These are phyloP conservation scores for Lachancea sp. DNA, from an alignment of 805 yeast species.

Conservation along the genomic window DNA sequence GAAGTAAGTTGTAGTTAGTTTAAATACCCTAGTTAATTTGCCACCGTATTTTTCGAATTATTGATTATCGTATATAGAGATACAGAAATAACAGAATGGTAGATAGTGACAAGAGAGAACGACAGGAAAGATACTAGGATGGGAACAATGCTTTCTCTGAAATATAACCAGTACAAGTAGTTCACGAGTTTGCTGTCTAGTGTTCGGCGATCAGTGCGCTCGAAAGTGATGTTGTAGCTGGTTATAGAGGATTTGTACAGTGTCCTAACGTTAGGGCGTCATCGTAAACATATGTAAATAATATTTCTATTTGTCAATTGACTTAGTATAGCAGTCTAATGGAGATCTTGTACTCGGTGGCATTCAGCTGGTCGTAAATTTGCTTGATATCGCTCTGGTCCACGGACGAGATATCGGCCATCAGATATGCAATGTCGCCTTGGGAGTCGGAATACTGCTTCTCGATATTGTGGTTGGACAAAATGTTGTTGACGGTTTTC, in stretches of 20 bases:
- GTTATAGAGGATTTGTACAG: too few species aligned
- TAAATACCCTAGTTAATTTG: conserved; percentile 1
- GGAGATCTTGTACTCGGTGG: conserved; percentile 83
- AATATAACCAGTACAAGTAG: too few species aligned
- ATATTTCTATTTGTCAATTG: background rate
- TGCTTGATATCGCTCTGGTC: conserved; percentile 73
- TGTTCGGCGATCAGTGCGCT: too few species aligned
- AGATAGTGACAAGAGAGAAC: background rate
- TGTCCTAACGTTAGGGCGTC: too few species aligned
- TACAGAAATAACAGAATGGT: background rate
- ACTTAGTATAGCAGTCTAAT: conserved; percentile 79
- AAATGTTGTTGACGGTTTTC: conserved; percentile 92
- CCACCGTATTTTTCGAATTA: conserved; percentile 1
- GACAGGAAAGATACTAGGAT: too few species aligned
- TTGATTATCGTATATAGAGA: background rate
- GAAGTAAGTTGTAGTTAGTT: background rate
- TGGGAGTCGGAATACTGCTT: conserved; percentile 97
- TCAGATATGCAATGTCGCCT: conserved; percentile 92
- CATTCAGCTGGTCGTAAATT: conserved; percentile 77
- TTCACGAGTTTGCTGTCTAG: too few species aligned
- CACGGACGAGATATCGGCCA: conserved; percentile 94
- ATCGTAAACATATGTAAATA: too few species aligned
- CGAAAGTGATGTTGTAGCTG: too few species aligned
- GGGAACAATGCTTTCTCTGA: too few species aligned
- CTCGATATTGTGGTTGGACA: conserved; percentile 91